Evolutionary conservation across 768 basidiomycete genomes (phyloP).

Genomic region (Amanita polypyramis): DNA sequence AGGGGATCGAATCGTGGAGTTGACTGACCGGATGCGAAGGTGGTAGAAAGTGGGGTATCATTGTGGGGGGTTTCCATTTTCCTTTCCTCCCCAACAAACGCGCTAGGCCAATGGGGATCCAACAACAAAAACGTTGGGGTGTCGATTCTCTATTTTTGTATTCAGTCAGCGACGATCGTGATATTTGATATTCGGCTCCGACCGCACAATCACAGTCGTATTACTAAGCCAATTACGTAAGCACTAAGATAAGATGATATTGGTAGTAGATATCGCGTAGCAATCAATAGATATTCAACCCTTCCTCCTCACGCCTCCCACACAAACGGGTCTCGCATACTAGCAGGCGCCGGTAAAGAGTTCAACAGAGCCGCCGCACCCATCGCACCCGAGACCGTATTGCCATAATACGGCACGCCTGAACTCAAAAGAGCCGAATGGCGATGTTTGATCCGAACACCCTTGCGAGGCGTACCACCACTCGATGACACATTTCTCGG

Average conservation of each 20-base stretch:
- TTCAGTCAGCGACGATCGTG: no score
- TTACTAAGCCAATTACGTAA: no score
- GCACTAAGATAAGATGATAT: no score
- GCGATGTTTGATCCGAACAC: neutral
- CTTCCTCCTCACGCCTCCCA: neutral
- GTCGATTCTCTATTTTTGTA: no score
- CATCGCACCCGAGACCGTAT: slow-evolving; percentile 3
- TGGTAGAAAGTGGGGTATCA: neutral
- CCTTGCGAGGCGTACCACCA: neutral
- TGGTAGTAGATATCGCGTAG: neutral
- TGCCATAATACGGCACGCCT: neutral
- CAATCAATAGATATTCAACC: neutral
- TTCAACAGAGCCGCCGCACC: slow-evolving; percentile 2
- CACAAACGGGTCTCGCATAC: neutral
- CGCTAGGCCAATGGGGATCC: neutral
- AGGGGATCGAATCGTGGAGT: slow-evolving; percentile 13
- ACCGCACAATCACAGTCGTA: no score
- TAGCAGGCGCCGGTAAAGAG: neutral
- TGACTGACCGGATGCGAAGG: neutral
- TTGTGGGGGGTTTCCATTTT: neutral
- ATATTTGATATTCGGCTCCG: no score
- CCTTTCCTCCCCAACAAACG: neutral
- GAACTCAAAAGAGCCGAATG: neutral
- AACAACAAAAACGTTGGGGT: neutral
- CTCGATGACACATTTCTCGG: no score